Evolutionary conservation across 305 asterid species (phyloP).

Genomic region (Fraxinus velutina): DNA sequence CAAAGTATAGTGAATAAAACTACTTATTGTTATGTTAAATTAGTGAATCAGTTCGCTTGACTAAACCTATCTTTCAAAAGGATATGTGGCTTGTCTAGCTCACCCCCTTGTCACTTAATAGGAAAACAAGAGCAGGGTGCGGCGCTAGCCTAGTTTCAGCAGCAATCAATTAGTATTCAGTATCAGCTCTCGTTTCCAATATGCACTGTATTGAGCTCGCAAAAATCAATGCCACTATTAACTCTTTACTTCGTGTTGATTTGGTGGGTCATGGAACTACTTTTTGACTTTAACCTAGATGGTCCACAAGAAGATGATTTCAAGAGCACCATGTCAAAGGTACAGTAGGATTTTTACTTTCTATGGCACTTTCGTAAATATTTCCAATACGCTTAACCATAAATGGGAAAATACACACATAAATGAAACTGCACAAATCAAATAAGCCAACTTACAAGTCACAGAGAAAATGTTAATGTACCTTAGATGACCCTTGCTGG

Average conservation of each 20-base stretch:
- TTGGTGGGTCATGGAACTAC: neutral
- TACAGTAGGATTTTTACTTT: neutral
- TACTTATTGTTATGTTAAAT: neutral
- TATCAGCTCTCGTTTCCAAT: neutral
- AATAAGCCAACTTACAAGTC: constrained; percentile 17
- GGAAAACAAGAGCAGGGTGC: neutral
- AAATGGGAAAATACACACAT: neutral
- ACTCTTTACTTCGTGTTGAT: neutral
- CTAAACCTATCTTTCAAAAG: neutral
- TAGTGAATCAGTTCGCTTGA: neutral
- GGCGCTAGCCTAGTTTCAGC: neutral
- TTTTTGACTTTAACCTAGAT: neutral
- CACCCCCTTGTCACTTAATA: neutral
- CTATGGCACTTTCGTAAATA: neutral
- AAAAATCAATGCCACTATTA: neutral
- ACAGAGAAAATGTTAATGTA: constrained; percentile 26
- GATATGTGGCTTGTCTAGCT: neutral
- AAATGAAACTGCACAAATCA: neutral
- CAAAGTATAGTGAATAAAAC: neutral
- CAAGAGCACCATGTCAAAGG: neutral
- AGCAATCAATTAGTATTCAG: neutral
- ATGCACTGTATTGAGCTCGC: neutral
- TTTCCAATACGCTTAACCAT: neutral
- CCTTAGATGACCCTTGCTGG: constrained; percentile 99
- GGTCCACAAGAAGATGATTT: neutral